Base-by-base conservation (phyloP, 352 stramenopile species). In the Phytophthora meadii region DNA sequence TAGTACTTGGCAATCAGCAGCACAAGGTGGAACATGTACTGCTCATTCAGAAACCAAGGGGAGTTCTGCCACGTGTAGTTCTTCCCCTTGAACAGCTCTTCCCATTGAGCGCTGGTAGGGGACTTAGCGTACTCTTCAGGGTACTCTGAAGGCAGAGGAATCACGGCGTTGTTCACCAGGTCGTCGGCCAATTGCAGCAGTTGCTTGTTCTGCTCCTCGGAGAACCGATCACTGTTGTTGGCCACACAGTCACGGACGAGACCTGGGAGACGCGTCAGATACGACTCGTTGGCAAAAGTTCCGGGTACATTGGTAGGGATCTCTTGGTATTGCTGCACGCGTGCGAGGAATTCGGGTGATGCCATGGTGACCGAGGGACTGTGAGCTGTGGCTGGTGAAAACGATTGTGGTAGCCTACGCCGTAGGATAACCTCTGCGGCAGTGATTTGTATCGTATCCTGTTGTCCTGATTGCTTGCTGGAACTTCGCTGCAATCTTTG, bases 11-110 rank as follows among this genome's bases (percentile, higher is more conserved):
- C 63, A 40, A 93, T 55, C 19, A 91, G 45, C 19, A 91, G 57
- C n/a, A 93, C 67, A 22, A 87, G 67, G 58, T 90, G 82, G 62
- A 90, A 91, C 65, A 91, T 76, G 70, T 93, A 93, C 50, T 87
- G 80, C 55, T 93, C 84, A 9, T 72, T 73, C 28, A 90, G 34
- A 63, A 93, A 93, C 81, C 82, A 92, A 27, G 84, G 79, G 12
- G 74, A 73, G 56, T 88, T 79, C 58, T 89, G 82, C 84, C 84
- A 93, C 56, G 78, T 89, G 58, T 89, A 88, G 17, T 37, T 45
- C 11, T 84, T 73, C 30, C 60, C 74, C 4, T 59, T 50, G 1
- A 89, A 61, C 34, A 90, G 45, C 11, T 48, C 24, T 22, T 73
- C 71, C 79, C 81, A 93, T 50, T 93, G 73, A 17, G 28, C 32